These are phyloP conservation scores for Prosopis cineraria DNA, from an alignment of 306 rosid genomes.

Conservation along the genomic window DNA sequence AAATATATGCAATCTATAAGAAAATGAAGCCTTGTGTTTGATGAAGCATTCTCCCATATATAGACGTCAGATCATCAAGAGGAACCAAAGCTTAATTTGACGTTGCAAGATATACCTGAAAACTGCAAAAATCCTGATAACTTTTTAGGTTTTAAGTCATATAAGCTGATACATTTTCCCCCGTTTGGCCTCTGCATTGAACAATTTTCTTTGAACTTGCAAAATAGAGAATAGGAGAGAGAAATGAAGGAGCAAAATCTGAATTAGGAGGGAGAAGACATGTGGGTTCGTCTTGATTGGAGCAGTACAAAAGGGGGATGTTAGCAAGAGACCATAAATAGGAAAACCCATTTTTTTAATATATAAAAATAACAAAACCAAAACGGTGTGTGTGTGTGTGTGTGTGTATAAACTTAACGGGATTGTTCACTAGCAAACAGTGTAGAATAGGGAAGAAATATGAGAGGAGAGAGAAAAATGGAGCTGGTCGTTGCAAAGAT, in stretches of 20 bases:
- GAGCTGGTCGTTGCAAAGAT: constrained; percentile 52
- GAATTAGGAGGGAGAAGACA: constrained; percentile 45
- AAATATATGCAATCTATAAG: constrained; percentile 5
- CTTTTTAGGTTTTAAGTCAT: constrained; percentile 12
- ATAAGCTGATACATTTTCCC: constrained; percentile 13
- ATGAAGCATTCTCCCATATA: constrained; percentile 15
- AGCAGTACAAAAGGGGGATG: constrained; percentile 30
- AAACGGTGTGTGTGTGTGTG: not conserved
- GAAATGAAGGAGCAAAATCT: constrained; percentile 12
- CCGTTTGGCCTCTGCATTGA: not conserved
- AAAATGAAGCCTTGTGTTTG: not conserved
- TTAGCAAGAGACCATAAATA: constrained; percentile 49
- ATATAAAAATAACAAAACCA: constrained; percentile 33
- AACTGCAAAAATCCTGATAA: constrained; percentile 28
- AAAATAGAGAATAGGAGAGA: constrained; percentile 27
- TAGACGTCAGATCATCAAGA: constrained; percentile 24
- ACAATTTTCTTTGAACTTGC: constrained; percentile 6
- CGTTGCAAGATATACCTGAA: constrained; percentile 45
- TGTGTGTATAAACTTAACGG: constrained; percentile 17
- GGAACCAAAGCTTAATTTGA: constrained; percentile 28
- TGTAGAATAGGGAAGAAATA: constrained; percentile 33
- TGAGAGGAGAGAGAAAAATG: constrained; percentile 11
- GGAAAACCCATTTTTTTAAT: constrained; percentile 40
- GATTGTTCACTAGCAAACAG: constrained; percentile 27
- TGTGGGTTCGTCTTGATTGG: constrained; percentile 46